Conservation (phyloP, 2,329 filamentous ascomycete species). For the Diplocarpon rosae region DNA sequence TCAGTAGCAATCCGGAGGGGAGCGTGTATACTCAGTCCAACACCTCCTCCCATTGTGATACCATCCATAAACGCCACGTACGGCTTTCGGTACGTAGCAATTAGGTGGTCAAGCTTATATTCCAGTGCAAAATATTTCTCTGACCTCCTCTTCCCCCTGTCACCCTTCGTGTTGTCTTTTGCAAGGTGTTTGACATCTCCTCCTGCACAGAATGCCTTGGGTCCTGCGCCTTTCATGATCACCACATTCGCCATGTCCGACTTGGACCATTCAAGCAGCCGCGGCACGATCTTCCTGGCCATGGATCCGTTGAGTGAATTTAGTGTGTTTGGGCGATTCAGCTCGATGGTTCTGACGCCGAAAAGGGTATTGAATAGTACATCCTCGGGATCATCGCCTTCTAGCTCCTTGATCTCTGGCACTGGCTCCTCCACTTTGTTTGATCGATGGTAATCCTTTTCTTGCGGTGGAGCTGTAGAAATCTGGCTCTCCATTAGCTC, state of each 20-base stretch:
- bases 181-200: constrained; percentile 82
- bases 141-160: constrained; percentile 62
- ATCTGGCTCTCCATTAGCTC: constrained; percentile 29
- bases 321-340: constrained; percentile 85
- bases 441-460: neutral
- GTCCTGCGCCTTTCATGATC: constrained; percentile 81
- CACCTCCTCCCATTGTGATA: constrained; percentile 95
- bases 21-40: constrained; percentile 87
- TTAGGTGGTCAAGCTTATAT: constrained; percentile 92
- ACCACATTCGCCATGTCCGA: constrained; percentile 89
- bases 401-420: constrained; percentile 22
- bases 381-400: constrained; percentile 72
- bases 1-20: constrained; percentile 96
- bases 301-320: constrained; percentile 92
- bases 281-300: constrained; percentile 85
- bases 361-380: constrained; percentile 85
- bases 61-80: constrained; percentile 96
- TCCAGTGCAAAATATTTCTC: constrained; percentile 84
- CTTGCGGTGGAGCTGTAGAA: constrained; percentile 21
- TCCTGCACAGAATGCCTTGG: constrained; percentile 81
- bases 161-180: constrained; percentile 54
- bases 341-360: constrained; percentile 81
- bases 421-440: neutral
- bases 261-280: constrained; percentile 86
- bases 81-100: constrained; percentile 87